A percentile compares a stretch with the other conserved stretches of the same genome.
Conservation (phyloP, 305 asterid genomes). For the Andrographis paniculata region DNA sequence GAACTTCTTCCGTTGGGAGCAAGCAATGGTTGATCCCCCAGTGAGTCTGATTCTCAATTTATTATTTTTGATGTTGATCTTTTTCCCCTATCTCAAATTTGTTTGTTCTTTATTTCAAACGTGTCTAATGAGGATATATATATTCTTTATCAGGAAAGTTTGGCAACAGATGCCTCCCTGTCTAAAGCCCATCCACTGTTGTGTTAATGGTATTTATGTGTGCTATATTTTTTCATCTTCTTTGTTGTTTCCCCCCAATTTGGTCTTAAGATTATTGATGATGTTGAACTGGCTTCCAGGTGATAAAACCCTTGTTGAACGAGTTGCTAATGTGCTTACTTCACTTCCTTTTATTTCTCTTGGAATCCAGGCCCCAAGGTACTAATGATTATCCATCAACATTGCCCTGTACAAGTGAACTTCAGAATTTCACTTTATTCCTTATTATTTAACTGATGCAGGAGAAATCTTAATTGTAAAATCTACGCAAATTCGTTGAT, state of each 20-base stretch:
- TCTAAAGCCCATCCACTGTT: conserved; percentile 71
- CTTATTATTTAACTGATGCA: conserved; percentile 25
- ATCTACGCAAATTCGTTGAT: conserved; percentile 82
- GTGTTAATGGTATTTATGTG: conserved; percentile 48
- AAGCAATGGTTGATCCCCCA: conserved; percentile 34
- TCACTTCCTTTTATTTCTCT: conserved; percentile 91
- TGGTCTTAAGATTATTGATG: not conserved
- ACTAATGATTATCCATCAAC: conserved; percentile 17
- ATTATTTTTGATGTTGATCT: conserved; percentile 6
- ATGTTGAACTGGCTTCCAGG: conserved; percentile 31
- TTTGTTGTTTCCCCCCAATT: not conserved
- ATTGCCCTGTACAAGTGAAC: conserved; percentile 3
- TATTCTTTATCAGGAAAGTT: conserved; percentile 45
- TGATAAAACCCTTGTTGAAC: conserved; percentile 59
- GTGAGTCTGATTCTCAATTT: conserved; percentile 45
- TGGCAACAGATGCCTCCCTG: conserved; percentile 87
- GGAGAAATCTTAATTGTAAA: conserved; percentile 73
- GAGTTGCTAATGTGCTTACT: conserved; percentile 67
- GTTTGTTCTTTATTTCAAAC: not conserved
- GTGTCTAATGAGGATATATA: conserved; percentile 14
- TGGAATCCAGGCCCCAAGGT: conserved; percentile 83
- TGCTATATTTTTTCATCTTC: not conserved
- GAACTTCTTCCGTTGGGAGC: conserved; percentile 29
- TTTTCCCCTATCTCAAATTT: not conserved
- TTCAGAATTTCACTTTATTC: not conserved